Evolutionary conservation across 495 filamentous ascomycete species (phyloP), one percentile per base, ranked within the genome.

Genomic region (Neurospora sp.): DNA sequence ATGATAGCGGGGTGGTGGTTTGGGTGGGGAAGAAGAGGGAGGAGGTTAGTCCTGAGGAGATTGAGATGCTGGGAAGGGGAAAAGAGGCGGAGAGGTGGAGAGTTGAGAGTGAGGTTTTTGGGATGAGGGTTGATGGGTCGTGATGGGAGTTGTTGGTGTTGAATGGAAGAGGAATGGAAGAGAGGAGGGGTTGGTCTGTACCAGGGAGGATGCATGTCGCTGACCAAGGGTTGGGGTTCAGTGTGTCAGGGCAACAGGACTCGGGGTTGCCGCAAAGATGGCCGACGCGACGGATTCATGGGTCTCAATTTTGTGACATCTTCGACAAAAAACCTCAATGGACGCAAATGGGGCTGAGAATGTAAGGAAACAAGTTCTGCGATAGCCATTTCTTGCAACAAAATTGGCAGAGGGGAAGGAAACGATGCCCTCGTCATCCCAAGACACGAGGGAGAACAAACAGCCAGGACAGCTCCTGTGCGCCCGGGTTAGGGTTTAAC

Each of bases 21-120:
- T 44, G 39, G 70, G 27, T 60, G 6, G 70, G 70, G n/a, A 40
- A 72, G 18, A 49, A 23, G 70, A 72, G 70, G 70, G 44, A 46
- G 40, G 44, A 44, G 0, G n/a, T 60, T 0, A 46, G 44, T 72
- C 2, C 16, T 27, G 70, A 72, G 23, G 70, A 72, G 39, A 1
- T 72, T 18, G 40, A 60, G 0, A 5, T 72, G 23, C 16, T 40
- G 71, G 78, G 78, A 16, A 72, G 69, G 10, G 76, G 54, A 2
- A 2, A 66, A 2, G 54, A 66, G 6, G 54, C 54, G 0, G 11
- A 37, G 23, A 66, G 27, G 14, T 66, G 54, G 54, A 66, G 14
- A 27, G 12, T 35, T 66, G 54, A 66, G 14, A 35, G 54, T 35
- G 27, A 66, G 14, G 12, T 4, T 66, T 66, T 66, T 66, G 14